These are phyloP conservation scores for Margaritispora aquatica DNA, from an alignment of 495 filamentous ascomycete species.

Conservation along the genomic window DNA sequence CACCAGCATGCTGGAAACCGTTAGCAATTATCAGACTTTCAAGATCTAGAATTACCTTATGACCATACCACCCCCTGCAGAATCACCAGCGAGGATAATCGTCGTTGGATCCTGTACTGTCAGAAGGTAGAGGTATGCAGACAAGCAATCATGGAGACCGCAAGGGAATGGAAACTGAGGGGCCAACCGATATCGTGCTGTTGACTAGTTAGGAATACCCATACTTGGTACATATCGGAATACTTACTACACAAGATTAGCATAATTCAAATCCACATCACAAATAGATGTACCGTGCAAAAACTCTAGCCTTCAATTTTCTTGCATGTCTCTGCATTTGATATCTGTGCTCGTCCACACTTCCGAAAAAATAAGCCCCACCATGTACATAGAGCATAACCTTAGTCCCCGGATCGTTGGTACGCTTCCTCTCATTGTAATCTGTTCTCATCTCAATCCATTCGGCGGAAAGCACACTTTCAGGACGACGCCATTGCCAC, in stretches of 20 bases:
- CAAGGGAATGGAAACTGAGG: constrained; percentile 96
- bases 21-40: constrained; percentile 18
- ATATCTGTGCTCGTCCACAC: constrained; percentile 90
- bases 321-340: constrained; percentile 93
- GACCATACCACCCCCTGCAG: constrained; percentile 84
- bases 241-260: constrained; percentile 20
- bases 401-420: constrained; percentile 51
- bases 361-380: constrained; percentile 68
- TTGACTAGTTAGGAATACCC: background rate
- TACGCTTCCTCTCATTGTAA: constrained; percentile 61
- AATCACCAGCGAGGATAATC: constrained; percentile 78
- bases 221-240: background rate
- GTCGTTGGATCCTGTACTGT: constrained; percentile 65
- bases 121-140: constrained; percentile 78
- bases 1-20: constrained; percentile 54
- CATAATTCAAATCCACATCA: background rate
- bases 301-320: constrained; percentile 81
- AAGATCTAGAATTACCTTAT: constrained; percentile 44
- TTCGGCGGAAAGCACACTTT: constrained; percentile 65
- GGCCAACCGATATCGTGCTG: constrained; percentile 72
- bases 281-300: constrained; percentile 56
- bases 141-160: constrained; percentile 79
- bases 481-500: constrained; percentile 84
- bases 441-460: constrained; percentile 94
- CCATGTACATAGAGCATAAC: constrained; percentile 95